Evolutionary conservation across 768 basidiomycete genomes (phyloP).

Genomic region (Clathrus columnatus): DNA sequence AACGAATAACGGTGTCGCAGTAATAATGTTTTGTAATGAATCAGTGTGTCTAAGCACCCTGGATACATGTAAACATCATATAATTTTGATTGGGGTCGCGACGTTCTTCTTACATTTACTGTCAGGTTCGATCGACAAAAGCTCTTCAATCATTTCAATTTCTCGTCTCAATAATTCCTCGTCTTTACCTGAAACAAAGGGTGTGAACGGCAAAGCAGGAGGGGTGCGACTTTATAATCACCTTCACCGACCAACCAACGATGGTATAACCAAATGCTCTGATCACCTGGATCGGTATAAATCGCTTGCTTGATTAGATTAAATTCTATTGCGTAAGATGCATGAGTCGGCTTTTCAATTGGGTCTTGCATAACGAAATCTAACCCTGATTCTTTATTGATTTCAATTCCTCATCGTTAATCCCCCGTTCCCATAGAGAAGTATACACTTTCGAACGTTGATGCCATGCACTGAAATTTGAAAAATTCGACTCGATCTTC

Average conservation of each 20-base stretch:
- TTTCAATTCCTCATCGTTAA: slow-evolving; percentile 40
- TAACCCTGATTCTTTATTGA: slow-evolving; percentile 62
- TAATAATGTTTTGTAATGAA: slow-evolving; percentile 72
- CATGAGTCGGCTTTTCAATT: not conserved
- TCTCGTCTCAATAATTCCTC: slow-evolving; percentile 57
- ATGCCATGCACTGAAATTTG: slow-evolving; percentile 99
- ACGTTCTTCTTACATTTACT: slow-evolving; percentile 64
- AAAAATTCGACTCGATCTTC: slow-evolving; percentile 92
- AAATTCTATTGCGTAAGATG: slow-evolving; percentile 54
- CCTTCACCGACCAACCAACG: slow-evolving; percentile 90
- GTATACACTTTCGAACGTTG: slow-evolving; percentile 79
- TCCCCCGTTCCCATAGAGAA: slow-evolving; percentile 46
- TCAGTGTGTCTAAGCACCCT: slow-evolving; percentile 95
- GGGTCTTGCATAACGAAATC: slow-evolving; percentile 13
- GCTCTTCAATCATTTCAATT: slow-evolving; percentile 68
- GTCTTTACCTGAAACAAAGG: slow-evolving; percentile 43
- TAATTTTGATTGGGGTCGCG: not conserved
- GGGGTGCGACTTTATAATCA: slow-evolving; percentile 22
- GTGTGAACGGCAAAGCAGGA: not conserved
- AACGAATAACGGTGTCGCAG: slow-evolving; percentile 31
- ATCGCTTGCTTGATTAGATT: slow-evolving; percentile 88
- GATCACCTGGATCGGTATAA: slow-evolving; percentile 94
- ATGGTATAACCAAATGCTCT: slow-evolving; percentile 98
- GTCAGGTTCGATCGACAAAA: slow-evolving; percentile 83
- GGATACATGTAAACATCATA: slow-evolving; percentile 4